phyloP scores from a whole-genome alignment of 176 grass and related monocot genomes.

The Bromus sterilis region DNA sequence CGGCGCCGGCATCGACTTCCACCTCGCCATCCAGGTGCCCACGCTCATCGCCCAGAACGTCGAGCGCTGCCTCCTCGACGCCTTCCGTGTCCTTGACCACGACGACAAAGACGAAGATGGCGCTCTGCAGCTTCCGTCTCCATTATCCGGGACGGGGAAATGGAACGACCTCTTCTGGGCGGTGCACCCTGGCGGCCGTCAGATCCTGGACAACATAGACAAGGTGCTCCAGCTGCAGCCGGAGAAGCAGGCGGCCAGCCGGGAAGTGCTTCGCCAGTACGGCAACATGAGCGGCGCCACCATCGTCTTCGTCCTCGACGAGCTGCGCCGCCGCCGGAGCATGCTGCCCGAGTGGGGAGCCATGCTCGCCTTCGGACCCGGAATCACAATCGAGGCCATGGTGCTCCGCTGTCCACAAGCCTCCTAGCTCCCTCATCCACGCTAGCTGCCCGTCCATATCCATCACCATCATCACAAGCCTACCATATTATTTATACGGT shows the following conservation, averaged over 20 bases:
- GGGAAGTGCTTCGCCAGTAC: not conserved
- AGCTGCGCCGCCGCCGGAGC: not conserved
- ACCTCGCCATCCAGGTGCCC: slow-evolving; percentile 27
- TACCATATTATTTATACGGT: too few relatives aligned
- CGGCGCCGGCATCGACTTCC: slow-evolving; percentile 11
- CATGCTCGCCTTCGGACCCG: slow-evolving; percentile 50
- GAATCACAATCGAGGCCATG: slow-evolving; percentile 40
- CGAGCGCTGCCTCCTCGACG: slow-evolving; percentile 21
- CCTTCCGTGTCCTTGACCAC: not conserved
- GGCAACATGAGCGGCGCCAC: not conserved
- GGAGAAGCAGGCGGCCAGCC: not conserved
- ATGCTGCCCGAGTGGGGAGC: slow-evolving; percentile 41
- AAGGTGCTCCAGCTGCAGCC: not conserved
- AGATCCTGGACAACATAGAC: not conserved
- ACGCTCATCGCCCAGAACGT: slow-evolving; percentile 29
- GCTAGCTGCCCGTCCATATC: not conserved
- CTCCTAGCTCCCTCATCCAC: not conserved
- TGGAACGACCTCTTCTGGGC: not conserved
- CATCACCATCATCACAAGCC: not conserved
- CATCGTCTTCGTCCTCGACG: not conserved
- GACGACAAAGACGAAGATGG: too few relatives aligned
- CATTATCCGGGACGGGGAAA: not conserved
- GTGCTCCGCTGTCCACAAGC: not conserved
- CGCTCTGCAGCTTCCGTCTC: not conserved
- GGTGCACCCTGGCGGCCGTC: not conserved